Percentiles rank a stretch among this genome's conserved stretches.
Evolutionary conservation across 345 rosid species (phyloP).

Genomic region (Eucalyptus decipiens): DNA sequence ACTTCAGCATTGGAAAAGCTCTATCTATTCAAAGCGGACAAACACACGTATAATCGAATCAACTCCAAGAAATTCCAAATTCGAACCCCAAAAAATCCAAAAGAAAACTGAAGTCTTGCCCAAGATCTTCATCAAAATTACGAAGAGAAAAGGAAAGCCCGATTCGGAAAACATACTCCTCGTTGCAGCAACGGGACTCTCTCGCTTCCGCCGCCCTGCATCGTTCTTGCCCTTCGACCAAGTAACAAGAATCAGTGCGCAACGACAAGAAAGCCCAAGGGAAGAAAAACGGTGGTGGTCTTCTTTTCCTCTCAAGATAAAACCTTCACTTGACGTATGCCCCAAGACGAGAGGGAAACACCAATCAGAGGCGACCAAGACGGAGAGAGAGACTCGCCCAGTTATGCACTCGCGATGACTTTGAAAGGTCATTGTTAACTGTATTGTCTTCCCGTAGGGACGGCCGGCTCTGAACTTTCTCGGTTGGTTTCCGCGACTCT

Average conservation of each 20-base stretch:
- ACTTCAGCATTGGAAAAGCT: neutral
- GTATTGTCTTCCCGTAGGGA: neutral
- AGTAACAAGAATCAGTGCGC: neutral
- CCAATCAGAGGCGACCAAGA: neutral
- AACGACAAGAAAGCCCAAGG: neutral
- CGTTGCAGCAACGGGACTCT: conserved; percentile 17
- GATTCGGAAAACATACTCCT: conserved; percentile 1
- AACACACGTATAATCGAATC: neutral
- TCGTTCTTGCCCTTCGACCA: neutral
- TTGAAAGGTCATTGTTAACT: neutral
- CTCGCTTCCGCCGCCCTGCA: conserved; percentile 1
- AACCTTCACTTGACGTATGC: neutral
- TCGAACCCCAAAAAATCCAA: neutral
- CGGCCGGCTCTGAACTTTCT: neutral
- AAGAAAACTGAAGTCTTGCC: neutral
- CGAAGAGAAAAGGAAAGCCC: neutral
- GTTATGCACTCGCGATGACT: neutral
- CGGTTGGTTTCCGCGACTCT: neutral
- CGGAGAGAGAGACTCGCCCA: neutral
- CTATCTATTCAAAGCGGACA: neutral
- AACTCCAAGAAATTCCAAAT: neutral
- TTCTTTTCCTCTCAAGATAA: neutral
- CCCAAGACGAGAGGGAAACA: neutral
- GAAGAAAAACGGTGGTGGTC: neutral
- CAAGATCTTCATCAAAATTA: neutral